phyloP scores from a whole-genome alignment of 768 basidiomycete species.

The Tephrocybe sp. region DNA sequence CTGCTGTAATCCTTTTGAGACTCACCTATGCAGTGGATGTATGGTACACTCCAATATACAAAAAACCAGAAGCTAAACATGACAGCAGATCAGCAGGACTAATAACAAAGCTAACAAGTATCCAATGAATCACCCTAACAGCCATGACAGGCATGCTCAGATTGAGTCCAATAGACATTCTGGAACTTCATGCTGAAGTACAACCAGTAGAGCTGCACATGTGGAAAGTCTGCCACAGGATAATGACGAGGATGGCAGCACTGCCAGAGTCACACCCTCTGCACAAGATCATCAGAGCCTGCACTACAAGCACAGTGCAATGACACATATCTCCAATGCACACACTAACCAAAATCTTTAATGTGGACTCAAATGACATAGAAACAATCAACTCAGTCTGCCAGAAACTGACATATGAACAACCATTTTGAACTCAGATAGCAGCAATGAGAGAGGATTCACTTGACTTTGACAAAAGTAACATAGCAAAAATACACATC shows the following conservation, averaged over 20 bases:
- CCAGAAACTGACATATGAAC: neutral
- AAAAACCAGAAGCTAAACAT: neutral
- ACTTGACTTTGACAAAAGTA: neutral
- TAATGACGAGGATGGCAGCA: too few species aligned
- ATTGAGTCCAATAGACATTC: constrained; percentile 5
- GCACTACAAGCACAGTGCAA: constrained; percentile 2
- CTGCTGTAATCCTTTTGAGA: constrained; percentile 20
- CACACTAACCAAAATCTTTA: constrained; percentile 1
- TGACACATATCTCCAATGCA: constrained; percentile 14
- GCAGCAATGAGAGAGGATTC: constrained; percentile 3
- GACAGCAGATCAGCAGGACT: neutral
- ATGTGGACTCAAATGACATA: constrained; percentile 7
- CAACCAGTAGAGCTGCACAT: constrained; percentile 8
- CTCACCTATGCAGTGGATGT: constrained; percentile 17
- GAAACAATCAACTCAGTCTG: constrained; percentile 13
- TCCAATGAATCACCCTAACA: constrained; percentile 6
- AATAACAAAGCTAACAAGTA: neutral
- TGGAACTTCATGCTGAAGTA: constrained; percentile 6
- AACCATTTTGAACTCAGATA: constrained; percentile 2
- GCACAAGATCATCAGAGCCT: neutral
- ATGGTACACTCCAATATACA: constrained; percentile 3
- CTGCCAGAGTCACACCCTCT: constrained; percentile 16
- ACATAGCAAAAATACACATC: constrained; percentile 7
- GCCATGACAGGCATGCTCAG: constrained; percentile 13
- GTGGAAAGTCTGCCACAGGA: too few species aligned